These are phyloP conservation scores for Trichoderma arundinaceum DNA, from an alignment of 2,329 filamentous ascomycete species.

Conservation along the genomic window DNA sequence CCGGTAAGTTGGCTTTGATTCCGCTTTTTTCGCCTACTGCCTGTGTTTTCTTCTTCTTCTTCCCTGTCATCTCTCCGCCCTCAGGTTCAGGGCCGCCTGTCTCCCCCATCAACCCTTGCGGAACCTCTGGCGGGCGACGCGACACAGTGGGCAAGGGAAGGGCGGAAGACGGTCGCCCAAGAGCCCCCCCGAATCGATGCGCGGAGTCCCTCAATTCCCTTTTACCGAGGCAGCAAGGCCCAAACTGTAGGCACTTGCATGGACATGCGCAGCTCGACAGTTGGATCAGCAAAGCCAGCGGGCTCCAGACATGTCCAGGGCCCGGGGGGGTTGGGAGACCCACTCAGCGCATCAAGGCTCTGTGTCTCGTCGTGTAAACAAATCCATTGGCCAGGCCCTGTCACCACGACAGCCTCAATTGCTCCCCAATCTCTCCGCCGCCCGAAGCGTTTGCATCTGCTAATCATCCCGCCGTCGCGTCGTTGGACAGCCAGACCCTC, in stretches of 20 bases:
- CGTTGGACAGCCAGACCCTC: conserved; percentile 32
- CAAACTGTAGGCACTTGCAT: conserved; percentile 28
- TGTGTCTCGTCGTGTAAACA: conserved; percentile 45
- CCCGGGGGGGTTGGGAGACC: conserved; percentile 31
- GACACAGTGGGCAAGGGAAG: conserved; percentile 23
- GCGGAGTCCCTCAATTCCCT: conserved; percentile 17
- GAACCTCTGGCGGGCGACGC: conserved; percentile 14
- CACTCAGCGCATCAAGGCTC: conserved; percentile 33
- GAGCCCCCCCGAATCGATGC: conserved; percentile 10
- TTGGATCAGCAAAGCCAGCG: conserved; percentile 25
- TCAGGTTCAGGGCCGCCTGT: conserved; percentile 22
- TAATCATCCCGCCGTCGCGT: conserved; percentile 34
- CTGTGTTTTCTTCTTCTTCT: neutral
- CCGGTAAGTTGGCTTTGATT: conserved; percentile 9
- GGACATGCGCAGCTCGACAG: conserved; percentile 17
- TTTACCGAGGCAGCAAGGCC: conserved; percentile 31
- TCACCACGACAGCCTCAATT: conserved; percentile 41
- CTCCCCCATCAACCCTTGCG: conserved; percentile 16
- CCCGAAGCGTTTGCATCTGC: conserved; percentile 34
- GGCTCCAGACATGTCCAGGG: conserved; percentile 27
- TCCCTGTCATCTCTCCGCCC: conserved; percentile 25
- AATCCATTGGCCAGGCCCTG: conserved; percentile 45
- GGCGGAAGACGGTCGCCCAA: neutral
- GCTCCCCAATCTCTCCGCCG: conserved; percentile 33
- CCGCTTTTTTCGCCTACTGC: conserved; percentile 1